Base-by-base conservation (phyloP, 2,329 filamentous ascomycete genomes). In the Immersiporthe knoxdaviesiana region DNA sequence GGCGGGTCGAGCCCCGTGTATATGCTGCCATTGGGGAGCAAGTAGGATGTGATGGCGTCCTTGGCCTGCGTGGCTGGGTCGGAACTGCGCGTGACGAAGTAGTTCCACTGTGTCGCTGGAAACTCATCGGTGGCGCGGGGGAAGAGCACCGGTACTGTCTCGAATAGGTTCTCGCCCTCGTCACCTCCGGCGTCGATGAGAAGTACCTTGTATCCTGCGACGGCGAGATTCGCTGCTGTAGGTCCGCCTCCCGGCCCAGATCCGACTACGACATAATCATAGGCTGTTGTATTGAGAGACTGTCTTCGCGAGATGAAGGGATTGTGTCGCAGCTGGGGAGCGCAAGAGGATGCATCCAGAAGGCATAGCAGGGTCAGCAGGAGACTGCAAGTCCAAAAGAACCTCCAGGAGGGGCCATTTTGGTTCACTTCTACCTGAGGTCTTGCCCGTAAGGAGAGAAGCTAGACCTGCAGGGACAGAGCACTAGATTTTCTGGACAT, bases 51-150 rank as follows among this genome's bases (percentile, higher is more conserved):
- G 80, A 91, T 90, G 73, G 79, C 84, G 75, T 91, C 87, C 65
- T 81, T 80, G 30, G 83, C 80, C 72, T 88, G 85, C 50, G 84
- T 81, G 30, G 78, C 76, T 59, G 86, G 78, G 70, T 90, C 83
- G 11, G 81, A 79, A 74, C 89, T 90, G 76, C 90, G 88, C 60
- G 83, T 83, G n/a, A 89, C 86, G 72, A 85, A 91, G 78, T 87
- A 90, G 76, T 89, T 85, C 88, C 88, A 91, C 60, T 82, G 79
- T 72, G 88, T 81, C 24, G 82, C 81, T 32, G 81, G 80, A 70
- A 89, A 85, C 6, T 71, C 66, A 73, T 90, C 85, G 14, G 85
- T 87, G 1, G 84, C 82, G 27, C 82, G 85, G 83, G 8, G 88
- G 87, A 6, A 88, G 82, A 12, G 62, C 60, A 63, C 70, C 12